These are phyloP conservation scores for Penicillium olsonii DNA, from an alignment of 2,329 filamentous ascomycete genomes.

Conservation along the genomic window DNA sequence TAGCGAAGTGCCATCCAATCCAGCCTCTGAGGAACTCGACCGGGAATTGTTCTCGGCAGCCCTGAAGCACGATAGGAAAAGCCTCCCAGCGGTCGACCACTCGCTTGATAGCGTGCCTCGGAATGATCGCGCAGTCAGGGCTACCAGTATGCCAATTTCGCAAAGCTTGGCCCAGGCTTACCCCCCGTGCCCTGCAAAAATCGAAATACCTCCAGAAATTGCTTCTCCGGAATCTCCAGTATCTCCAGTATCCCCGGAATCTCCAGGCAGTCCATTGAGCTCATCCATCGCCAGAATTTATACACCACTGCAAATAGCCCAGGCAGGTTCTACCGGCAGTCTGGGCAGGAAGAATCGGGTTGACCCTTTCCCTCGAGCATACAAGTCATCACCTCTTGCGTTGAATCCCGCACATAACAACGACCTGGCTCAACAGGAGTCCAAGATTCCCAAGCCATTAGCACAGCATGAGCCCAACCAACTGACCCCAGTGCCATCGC, in stretches of 20 bases:
- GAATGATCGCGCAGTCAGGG: neutral
- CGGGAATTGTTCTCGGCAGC: slow-evolving; percentile 26
- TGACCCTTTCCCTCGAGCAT: slow-evolving; percentile 18
- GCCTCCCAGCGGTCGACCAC: neutral
- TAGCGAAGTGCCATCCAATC: neutral
- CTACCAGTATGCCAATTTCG: neutral
- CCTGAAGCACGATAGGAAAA: slow-evolving; percentile 24
- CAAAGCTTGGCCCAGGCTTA: slow-evolving; percentile 1
- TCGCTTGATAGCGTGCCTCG: neutral
- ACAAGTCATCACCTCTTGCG: slow-evolving; percentile 37
- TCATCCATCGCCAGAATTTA: neutral
- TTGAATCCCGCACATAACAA: slow-evolving; percentile 22
- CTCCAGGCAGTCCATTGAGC: neutral
- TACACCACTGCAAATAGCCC: neutral
- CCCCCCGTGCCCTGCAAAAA: neutral
- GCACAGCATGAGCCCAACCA: neutral
- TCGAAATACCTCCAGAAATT: slow-evolving; percentile 5
- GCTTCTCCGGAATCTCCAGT: neutral
- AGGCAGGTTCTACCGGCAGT: neutral
- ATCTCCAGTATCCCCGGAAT: too few species aligned
- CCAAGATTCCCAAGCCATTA: neutral
- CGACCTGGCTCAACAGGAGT: slow-evolving; percentile 8
- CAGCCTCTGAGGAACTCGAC: slow-evolving; percentile 24
- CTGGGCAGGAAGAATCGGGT: slow-evolving; percentile 6
- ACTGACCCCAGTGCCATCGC: slow-evolving; percentile 1